Evolutionary conservation across 1,139 yeast genomes (phyloP), one percentile per base, ranked within the genome.

Genomic region (Suhomyces anneliseae): DNA sequence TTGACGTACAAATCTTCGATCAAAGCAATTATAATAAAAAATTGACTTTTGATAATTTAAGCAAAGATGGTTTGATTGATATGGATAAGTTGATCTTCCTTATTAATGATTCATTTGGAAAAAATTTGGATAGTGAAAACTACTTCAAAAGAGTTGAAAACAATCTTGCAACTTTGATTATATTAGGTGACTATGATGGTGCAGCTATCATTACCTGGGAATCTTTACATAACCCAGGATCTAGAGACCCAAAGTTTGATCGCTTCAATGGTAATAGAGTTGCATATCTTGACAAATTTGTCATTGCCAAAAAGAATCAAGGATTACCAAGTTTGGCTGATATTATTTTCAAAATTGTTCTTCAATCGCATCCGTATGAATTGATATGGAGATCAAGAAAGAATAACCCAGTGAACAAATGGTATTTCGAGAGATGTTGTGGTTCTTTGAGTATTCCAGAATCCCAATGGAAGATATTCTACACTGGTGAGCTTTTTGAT

Each of bases 291-390:
- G 99, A 93, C 64, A 93, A 93, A 64, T 90, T 93, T 68, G 98
- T 98, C 0, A 96, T 93, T 15, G 78, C 89, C 40, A 83, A 85
- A 42, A 76, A 79, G 37, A 77, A 89, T 52, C 98, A 93, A 64
- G 98, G 99, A 0, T 82, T 95, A 0, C 85, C 96, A 1, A 96
- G 97, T 1, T 83, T 93, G 12, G 97, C 99, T 0, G 99, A 93
- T 62, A 81, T 93, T 31, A 85, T 93, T 10, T 92, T 93, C 73
- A 93, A 92, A 61, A 77, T 87, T 11, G 82, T 93, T 70, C 69
- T 82, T 8, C 82, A 81, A 44, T 69, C 84, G 39, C 92, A 85
- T 60, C 89, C 90, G 0, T 66, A 77, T 11, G 96, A 89, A 60
- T 65, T 93, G 15, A 69, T 93, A 1, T 93, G 99, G 99, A 78